Conservation (phyloP, 805 yeast species). For the Candida cerambycidarum region DNA sequence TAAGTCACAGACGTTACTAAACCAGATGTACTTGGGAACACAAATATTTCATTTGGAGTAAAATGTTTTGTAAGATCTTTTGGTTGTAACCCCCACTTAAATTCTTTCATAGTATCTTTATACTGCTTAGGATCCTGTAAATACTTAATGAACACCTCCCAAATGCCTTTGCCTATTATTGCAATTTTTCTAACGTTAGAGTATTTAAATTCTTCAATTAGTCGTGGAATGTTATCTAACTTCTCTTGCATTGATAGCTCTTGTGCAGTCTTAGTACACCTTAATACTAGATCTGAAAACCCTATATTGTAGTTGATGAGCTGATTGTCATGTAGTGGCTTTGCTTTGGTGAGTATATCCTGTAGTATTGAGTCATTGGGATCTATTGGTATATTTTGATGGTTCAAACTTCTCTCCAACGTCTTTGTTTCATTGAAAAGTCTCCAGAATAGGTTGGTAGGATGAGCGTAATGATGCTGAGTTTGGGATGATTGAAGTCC, state of each 20-base stretch:
- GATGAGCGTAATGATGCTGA: conserved; percentile 76
- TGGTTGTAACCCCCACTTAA: conserved; percentile 53
- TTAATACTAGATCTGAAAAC: conserved; percentile 65
- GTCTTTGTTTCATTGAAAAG: conserved; percentile 54
- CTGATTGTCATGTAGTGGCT: conserved; percentile 40
- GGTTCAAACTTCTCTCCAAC: conserved; percentile 24
- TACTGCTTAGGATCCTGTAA: conserved; percentile 20
- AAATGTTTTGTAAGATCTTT: conserved; percentile 19
- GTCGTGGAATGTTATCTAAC: conserved; percentile 50
- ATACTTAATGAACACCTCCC: conserved; percentile 56
- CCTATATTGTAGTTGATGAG: conserved; percentile 53
- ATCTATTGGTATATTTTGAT: not conserved
- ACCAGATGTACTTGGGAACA: conserved; percentile 75
- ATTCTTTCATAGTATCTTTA: conserved; percentile 18
- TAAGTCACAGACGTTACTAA: conserved; percentile 53
- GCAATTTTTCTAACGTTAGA: conserved; percentile 47
- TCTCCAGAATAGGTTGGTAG: conserved; percentile 67
- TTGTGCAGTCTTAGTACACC: conserved; percentile 60
- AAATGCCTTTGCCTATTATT: conserved; percentile 72
- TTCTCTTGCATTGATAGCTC: conserved; percentile 56
- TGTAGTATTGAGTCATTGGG: conserved; percentile 14
- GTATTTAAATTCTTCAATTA: conserved; percentile 44
- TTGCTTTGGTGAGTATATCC: conserved; percentile 17
- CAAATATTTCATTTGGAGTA: conserved; percentile 41
- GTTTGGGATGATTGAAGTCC: conserved; percentile 57